Base-by-base conservation (phyloP, 305 asterid species). In the Andrographis paniculata region DNA sequence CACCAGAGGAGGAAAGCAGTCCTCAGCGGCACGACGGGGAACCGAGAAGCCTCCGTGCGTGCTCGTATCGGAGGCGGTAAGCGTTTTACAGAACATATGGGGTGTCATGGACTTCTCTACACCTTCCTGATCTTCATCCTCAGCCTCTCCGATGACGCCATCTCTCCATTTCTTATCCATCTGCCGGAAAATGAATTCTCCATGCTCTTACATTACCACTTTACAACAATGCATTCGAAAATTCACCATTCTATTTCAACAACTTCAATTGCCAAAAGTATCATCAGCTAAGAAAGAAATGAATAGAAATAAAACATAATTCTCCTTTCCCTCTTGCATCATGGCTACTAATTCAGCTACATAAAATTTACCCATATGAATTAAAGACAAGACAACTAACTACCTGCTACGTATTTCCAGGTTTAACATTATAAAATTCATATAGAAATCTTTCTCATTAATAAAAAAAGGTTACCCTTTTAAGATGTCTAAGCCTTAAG, bases 31-130 rank as follows among this genome's bases (percentile, higher is more conserved):
- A 37, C 99, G 82, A 16, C 99, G 97, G 18, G 99, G 99, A 39
- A 92, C 99, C 14, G 99, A 92, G 63, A 92, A 92, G 63, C 99
- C 99, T 27, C 99, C 99, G 60, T 92, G 99, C 15, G 99, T 92
- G 74, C 99, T 92, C 10, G 99, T 92, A 70, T 92, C 99, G 9
- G 99, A 92, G 15, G 99, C 99, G 1, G 99, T 92, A 54, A 92
- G 95, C 19, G 97, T 92, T 64, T 92, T 92, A 58, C 99, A 92
- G 53, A 92, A 92, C 97, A 92, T 84, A 63, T 87, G 99, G 2
- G 97, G 93, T 20, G 94, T 79, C 64, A 61, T 56, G 33, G 88
- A 55, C 68, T 74, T 92, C 41, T 70, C 82, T 21, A 62, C 48
- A 19, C 76, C 70, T 63, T 76, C 88, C 38, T 39, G 48, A 40